Conservation (phyloP, 202 grass and related monocot species). For the Schoenoplectus triqueter region DNA sequence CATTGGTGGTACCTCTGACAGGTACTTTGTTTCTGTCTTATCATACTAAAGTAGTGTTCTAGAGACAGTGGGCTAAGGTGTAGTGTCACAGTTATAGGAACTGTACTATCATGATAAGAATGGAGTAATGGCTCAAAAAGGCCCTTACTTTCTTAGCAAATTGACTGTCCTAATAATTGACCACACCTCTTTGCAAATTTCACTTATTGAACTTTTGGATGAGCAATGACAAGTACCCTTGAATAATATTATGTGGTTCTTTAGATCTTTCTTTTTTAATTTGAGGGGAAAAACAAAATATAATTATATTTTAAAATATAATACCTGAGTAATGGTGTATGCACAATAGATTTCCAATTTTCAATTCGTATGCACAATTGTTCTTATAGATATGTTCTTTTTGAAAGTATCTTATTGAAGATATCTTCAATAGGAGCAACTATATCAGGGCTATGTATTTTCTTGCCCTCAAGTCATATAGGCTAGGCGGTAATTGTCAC, state of each 20-base stretch:
- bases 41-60: neutral
- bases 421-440: slow-evolving; percentile 10
- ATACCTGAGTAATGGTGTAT: neutral
- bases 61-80: neutral
- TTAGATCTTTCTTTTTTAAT: slow-evolving; percentile 20
- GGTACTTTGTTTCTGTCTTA: slow-evolving; percentile 35
- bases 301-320: slow-evolving; percentile 7
- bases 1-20: slow-evolving; percentile 75
- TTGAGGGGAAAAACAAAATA: neutral
- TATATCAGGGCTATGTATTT: neutral
- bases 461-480: neutral
- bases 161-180: neutral
- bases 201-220: neutral
- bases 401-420: neutral
- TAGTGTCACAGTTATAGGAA: neutral
- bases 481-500: neutral
- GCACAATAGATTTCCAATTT: slow-evolving; percentile 1
- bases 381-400: neutral
- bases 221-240: neutral
- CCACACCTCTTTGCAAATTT: neutral
- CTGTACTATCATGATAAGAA: neutral
- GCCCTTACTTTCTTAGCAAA: neutral
- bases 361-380: neutral
- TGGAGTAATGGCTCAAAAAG: neutral
- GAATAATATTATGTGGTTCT: slow-evolving; percentile 1